These are phyloP conservation scores for Aspergillus affinis DNA, from an alignment of 495 filamentous ascomycete species.

Conservation along the genomic window DNA sequence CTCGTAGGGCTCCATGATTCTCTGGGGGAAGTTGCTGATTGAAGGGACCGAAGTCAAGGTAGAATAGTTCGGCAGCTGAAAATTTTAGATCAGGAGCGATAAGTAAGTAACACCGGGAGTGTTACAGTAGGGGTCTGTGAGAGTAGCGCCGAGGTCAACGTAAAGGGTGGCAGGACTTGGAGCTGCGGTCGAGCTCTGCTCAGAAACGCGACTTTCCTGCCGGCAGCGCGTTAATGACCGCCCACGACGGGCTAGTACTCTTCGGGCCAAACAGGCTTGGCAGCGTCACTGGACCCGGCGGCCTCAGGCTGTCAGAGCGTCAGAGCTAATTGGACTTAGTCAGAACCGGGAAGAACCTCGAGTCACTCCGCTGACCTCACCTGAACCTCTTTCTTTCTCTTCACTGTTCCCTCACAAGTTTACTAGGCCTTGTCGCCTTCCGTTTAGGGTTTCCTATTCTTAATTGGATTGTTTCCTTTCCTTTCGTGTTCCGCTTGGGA, in stretches of 20 bases:
- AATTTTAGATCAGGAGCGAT: not conserved
- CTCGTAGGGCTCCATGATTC: slow-evolving; percentile 44
- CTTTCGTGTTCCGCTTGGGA: slow-evolving; percentile 14
- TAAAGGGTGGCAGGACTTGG: not conserved
- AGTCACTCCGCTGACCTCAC: not conserved
- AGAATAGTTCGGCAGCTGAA: not conserved
- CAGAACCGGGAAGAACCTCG: not conserved
- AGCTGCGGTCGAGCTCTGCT: slow-evolving; percentile 7
- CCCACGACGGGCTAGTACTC: slow-evolving; percentile 25
- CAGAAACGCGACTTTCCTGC: slow-evolving; percentile 28
- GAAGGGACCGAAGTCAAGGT: not conserved
- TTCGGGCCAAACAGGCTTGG: slow-evolving; percentile 24
- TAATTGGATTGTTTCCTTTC: slow-evolving; percentile 11
- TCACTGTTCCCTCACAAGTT: slow-evolving; percentile 6
- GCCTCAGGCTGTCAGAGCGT: not conserved
- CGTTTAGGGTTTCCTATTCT: slow-evolving; percentile 1
- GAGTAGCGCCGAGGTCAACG: not conserved
- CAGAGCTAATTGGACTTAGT: not conserved
- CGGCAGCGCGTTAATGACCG: slow-evolving; percentile 43
- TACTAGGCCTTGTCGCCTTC: slow-evolving; percentile 4
- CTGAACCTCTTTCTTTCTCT: no score
- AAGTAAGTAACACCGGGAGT: not conserved
- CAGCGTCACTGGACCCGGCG: slow-evolving; percentile 20
- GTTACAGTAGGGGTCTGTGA: not conserved
- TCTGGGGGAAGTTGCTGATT: not conserved